Conservation (phyloP, 345 rosid genomes). For the Eucalyptus microcorys region DNA sequence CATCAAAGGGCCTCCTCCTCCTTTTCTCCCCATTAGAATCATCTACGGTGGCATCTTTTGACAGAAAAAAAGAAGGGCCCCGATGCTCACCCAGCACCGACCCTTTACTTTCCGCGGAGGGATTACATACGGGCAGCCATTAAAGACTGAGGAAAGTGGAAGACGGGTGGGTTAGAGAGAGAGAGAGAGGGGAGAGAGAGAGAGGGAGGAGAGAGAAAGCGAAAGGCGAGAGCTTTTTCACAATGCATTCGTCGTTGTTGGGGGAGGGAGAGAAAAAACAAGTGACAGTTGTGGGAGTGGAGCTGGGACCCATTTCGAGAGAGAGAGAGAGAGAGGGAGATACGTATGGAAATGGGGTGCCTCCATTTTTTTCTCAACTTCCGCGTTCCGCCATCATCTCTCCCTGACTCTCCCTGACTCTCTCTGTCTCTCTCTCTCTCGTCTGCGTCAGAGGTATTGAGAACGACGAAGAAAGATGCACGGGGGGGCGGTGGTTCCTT, state of each 20-base stretch:
- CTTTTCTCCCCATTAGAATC: not conserved
- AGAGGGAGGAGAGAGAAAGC: not conserved
- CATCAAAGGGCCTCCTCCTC: not conserved
- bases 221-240: not conserved
- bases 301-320: not conserved
- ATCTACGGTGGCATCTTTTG: not conserved
- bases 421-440: too few relatives aligned
- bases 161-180: not conserved
- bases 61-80: not conserved
- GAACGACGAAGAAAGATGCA: not conserved
- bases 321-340: not conserved
- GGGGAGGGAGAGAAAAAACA: not conserved
- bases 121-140: slow-evolving; percentile 17
- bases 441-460: not conserved
- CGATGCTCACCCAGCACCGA: slow-evolving; percentile 32
- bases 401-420: not conserved
- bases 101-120: slow-evolving; percentile 16
- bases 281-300: slow-evolving; percentile 1
- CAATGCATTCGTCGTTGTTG: not conserved
- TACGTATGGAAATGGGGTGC: not conserved
- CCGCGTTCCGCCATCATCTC: not conserved
- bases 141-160: slow-evolving; percentile 9
- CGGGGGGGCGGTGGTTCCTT: not conserved
- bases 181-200: not conserved
- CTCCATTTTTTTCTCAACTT: not conserved